These are phyloP conservation scores for Dactylorhiza incarnata DNA, from an alignment of 106 monocot species.

Conservation along the genomic window DNA sequence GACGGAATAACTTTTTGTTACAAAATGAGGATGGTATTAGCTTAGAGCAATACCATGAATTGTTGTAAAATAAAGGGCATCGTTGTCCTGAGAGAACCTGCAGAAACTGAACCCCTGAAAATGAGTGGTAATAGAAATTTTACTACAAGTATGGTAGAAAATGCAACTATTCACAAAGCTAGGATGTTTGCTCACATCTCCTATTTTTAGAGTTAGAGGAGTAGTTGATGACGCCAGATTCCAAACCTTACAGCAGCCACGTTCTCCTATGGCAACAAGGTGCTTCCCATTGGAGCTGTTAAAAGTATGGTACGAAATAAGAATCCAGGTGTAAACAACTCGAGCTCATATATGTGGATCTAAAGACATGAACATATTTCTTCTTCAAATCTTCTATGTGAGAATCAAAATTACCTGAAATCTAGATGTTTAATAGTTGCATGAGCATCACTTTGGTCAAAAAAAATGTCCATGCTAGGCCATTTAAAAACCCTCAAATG, in stretches of 20 bases:
- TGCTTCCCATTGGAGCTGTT: constrained; percentile 67
- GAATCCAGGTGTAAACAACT: neutral
- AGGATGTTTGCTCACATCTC: constrained; percentile 44
- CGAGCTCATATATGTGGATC: neutral
- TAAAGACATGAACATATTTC: neutral
- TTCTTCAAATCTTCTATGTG: neutral
- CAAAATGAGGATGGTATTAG: neutral
- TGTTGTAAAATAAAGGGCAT: constrained; percentile 45
- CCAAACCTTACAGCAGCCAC: constrained; percentile 74
- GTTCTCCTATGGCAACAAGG: constrained; percentile 52
- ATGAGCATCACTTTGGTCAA: constrained; percentile 52
- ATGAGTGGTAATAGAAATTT: constrained; percentile 4
- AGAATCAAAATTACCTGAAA: constrained; percentile 51
- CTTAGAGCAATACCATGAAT: constrained; percentile 46
- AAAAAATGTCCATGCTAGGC: constrained; percentile 70
- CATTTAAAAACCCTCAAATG: constrained; percentile 83
- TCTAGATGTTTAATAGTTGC: constrained; percentile 61
- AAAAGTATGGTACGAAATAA: neutral
- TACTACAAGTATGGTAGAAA: neutral
- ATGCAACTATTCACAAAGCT: neutral
- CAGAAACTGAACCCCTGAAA: constrained; percentile 81
- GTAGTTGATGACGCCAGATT: constrained; percentile 43
- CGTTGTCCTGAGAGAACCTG: constrained; percentile 46
- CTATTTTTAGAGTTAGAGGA: constrained; percentile 44
- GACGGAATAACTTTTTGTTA: neutral